Percentiles rank a stretch among this genome's conserved stretches.
Conservation (phyloP, 306 rosid species). For the Quercus robur region DNA sequence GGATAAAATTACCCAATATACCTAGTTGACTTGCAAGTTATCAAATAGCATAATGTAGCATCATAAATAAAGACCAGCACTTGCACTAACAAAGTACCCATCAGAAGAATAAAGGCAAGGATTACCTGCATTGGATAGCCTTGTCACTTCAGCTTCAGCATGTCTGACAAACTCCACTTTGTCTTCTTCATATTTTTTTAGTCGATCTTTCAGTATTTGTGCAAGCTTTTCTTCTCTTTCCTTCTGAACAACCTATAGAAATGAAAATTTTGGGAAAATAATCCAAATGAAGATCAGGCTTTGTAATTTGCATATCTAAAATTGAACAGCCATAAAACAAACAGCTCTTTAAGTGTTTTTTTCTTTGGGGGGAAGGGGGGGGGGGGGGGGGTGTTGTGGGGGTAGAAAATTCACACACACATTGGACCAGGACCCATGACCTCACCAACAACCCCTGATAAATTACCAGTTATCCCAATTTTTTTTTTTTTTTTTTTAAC, state of each 20-base stretch:
- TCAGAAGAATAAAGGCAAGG: neutral
- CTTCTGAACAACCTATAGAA: constrained; percentile 74
- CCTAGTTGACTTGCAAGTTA: neutral
- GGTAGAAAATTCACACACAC: neutral
- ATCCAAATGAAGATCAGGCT: constrained; percentile 8
- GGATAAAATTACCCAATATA: neutral
- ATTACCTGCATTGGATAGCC: constrained; percentile 90
- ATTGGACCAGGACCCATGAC: neutral
- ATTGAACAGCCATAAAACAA: constrained; percentile 2
- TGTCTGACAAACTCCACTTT: constrained; percentile 58
- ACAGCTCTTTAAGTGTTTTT: neutral
- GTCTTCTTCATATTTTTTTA: constrained; percentile 80
- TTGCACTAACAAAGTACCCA: neutral
- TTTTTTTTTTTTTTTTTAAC: no score
- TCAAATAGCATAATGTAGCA: neutral
- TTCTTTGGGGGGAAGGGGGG: neutral
- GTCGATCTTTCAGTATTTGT: constrained; percentile 66
- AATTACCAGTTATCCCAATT: neutral
- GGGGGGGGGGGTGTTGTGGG: neutral
- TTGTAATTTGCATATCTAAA: constrained; percentile 7
- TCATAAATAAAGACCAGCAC: neutral
- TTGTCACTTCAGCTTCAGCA: constrained; percentile 81
- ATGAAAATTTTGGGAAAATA: constrained; percentile 26
- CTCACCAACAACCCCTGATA: neutral
- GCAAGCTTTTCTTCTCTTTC: constrained; percentile 95